Evolutionary conservation across 345 rosid genomes (phyloP).

Genomic region (Arabidopsis suecica): DNA sequence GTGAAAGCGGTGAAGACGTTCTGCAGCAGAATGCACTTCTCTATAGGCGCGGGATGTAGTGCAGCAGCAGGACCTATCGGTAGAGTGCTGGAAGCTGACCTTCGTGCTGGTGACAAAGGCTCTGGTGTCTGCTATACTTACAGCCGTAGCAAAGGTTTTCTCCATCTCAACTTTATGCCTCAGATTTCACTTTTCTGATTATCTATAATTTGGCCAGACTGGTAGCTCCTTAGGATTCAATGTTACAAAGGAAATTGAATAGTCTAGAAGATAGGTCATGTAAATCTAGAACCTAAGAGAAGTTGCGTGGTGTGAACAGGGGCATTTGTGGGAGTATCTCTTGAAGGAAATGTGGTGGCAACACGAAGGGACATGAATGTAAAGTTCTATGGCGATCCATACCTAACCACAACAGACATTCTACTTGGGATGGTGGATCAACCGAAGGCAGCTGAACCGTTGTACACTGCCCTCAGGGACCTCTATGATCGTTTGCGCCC

Average conservation of each 20-base stretch:
- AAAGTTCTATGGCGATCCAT: slow-evolving; percentile 90
- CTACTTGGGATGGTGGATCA: slow-evolving; percentile 80
- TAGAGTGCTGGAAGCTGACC: slow-evolving; percentile 95
- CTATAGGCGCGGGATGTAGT: slow-evolving; percentile 97
- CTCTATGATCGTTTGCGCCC: slow-evolving; percentile 59
- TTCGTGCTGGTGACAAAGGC: slow-evolving; percentile 92
- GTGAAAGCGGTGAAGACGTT: slow-evolving; percentile 91
- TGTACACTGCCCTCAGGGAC: slow-evolving; percentile 68
- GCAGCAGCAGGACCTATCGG: slow-evolving; percentile 98
- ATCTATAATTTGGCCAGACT: not conserved
- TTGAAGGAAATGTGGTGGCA: slow-evolving; percentile 86
- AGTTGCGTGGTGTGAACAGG: slow-evolving; percentile 53
- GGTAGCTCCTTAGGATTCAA: not conserved
- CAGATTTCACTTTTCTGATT: not conserved
- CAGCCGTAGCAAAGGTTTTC: slow-evolving; percentile 92
- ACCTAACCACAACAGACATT: slow-evolving; percentile 77
- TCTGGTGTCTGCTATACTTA: slow-evolving; percentile 94
- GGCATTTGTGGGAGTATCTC: slow-evolving; percentile 94
- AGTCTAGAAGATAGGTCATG: not conserved
- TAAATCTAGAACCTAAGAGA: not conserved
- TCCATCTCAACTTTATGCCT: slow-evolving; percentile 1
- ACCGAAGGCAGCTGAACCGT: slow-evolving; percentile 92
- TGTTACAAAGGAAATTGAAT: not conserved
- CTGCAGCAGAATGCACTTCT: slow-evolving; percentile 96
- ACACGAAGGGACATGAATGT: slow-evolving; percentile 90